Base-by-base conservation (phyloP, 805 yeast genomes). In the Saccharomyces jurei region DNA sequence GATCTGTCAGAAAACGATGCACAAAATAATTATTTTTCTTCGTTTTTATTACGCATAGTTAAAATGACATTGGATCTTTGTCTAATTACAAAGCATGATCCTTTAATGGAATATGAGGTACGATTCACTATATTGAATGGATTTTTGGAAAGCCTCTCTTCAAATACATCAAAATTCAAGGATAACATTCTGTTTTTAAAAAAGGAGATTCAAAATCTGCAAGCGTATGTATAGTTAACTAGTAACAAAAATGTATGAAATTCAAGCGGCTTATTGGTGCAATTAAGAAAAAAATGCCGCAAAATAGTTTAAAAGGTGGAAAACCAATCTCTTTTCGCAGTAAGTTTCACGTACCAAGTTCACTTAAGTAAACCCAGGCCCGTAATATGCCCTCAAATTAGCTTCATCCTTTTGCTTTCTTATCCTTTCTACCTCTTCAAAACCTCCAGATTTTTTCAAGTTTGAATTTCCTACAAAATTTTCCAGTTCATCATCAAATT, bases 381-480 rank as follows among this genome's bases (percentile, higher is more conserved):
- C 74, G 59, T 77, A 76, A 27, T 71, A 74, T 22, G 75, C 79
- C 61, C 83, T 82, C 56, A 89, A 71, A 62, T 87, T 87, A 60
- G 84, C 84, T 53, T 78, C 82, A 69, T 89, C 95, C 59, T 87
- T 84, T 57, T 77, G 72, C 60, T 75, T 77, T 55, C 97, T 76
- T 50, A 76, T 60, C 56, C 88, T 75, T 61, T 92, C 98, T 22
- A 88, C 74, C 62, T 89, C 97, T 57, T 87, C 95, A 22, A 90
- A 79, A 1, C 98, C 97, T 5, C 97, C 97, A 21, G 90, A 81
- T 58, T 82, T 86, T 64, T 87, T 88, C 55, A 92, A 75, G 64
- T 79, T 86, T 29, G 81, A 78, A 47, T 84, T 92, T 6, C 78
- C 91, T 6, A 92, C 96, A 75, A 89, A 92, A 22, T 81, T 86